Conservation (phyloP, 306 rosid genomes). For the Lathyrus tuberosus region DNA sequence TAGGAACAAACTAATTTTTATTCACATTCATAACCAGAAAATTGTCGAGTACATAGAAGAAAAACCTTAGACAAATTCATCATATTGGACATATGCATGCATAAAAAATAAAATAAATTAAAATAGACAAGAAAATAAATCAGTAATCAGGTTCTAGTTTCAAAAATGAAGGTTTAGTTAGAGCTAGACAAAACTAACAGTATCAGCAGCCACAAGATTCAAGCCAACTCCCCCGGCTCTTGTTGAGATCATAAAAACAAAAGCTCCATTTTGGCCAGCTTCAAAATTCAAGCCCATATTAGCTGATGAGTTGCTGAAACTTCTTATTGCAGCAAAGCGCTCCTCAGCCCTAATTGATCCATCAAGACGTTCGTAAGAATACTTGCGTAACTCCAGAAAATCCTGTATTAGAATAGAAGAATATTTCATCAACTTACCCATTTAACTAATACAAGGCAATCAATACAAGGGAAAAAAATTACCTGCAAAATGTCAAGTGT, state of each 20-base stretch:
- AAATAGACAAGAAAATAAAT: slow-evolving; percentile 10
- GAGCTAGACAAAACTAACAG: slow-evolving; percentile 62
- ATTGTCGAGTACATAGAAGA: no score
- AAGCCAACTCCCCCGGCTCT: slow-evolving; percentile 99
- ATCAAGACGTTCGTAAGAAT: slow-evolving; percentile 96
- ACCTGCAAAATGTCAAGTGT: slow-evolving; percentile 96
- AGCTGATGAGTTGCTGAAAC: slow-evolving; percentile 68
- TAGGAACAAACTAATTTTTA: no score
- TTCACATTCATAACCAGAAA: no score
- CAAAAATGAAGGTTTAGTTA: slow-evolving; percentile 25
- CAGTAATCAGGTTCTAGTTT: slow-evolving; percentile 7
- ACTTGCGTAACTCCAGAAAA: slow-evolving; percentile 74
- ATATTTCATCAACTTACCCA: slow-evolving; percentile 27
- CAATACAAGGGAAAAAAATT: slow-evolving; percentile 26
- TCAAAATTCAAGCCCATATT: slow-evolving; percentile 55
- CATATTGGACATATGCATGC: background rate
- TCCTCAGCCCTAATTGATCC: slow-evolving; percentile 98
- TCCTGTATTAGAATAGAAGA: slow-evolving; percentile 57
- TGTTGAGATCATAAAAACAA: slow-evolving; percentile 90
- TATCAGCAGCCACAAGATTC: slow-evolving; percentile 95
- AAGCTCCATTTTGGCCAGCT: slow-evolving; percentile 61
- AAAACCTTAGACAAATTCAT: no score
- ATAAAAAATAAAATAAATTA: background rate
- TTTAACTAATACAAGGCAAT: slow-evolving; percentile 29
- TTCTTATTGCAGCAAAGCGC: slow-evolving; percentile 96